Conservation (phyloP, 2,329 filamentous ascomycete genomes). For the Paraphoma sp. region DNA sequence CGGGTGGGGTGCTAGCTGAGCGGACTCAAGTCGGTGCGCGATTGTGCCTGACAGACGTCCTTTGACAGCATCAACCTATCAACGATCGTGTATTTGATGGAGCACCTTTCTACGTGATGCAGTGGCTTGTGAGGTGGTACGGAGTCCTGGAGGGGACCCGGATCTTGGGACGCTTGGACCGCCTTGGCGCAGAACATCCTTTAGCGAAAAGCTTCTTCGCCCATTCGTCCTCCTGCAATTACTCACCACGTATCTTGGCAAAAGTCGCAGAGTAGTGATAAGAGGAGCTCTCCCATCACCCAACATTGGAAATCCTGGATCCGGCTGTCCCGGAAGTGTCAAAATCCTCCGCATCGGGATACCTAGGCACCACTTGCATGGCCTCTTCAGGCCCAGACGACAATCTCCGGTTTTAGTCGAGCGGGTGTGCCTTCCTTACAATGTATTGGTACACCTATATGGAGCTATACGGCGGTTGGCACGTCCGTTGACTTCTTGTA, state of each 20-base stretch:
- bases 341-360: too few relatives aligned
- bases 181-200: too few relatives aligned
- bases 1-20: background rate
- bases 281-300: background rate
- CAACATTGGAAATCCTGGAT: too few relatives aligned
- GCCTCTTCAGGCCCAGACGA: too few relatives aligned
- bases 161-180: background rate
- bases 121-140: constrained; percentile 4
- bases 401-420: too few relatives aligned
- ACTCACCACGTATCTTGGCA: background rate
- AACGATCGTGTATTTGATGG: background rate
- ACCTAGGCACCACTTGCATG: too few relatives aligned
- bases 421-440: too few relatives aligned
- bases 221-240: background rate
- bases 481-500: too few relatives aligned
- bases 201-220: background rate
- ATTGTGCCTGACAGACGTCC: background rate
- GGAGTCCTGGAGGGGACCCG: constrained; percentile 12
- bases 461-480: too few relatives aligned
- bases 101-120: background rate
- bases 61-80: constrained; percentile 2
- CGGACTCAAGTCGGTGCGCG: background rate
- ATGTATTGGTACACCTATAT: too few relatives aligned
- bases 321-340: too few relatives aligned
- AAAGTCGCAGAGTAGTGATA: background rate